Evolutionary conservation across 768 basidiomycete species (phyloP), one percentile per base, ranked within the genome.

Genomic region (Tricholoma matsutake): DNA sequence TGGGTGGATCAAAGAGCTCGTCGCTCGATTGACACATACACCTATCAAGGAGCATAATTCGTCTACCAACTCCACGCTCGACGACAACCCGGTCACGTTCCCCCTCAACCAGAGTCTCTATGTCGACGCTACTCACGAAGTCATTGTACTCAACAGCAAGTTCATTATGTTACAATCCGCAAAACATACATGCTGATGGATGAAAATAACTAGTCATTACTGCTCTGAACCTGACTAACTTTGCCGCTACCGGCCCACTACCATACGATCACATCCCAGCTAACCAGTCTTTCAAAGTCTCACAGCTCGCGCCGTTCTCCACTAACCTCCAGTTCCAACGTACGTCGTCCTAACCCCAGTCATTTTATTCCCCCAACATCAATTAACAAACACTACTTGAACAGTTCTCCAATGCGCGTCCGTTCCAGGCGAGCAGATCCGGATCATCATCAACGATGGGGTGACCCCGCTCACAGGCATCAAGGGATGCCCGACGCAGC

Each of bases 301-400:
- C 92, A 4, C 84, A 94, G 63, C 78, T 94, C 39, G 87, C 91
- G 18, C 94, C 94, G 0, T 97, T 97, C 72, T 89, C 87, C 0
- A 91, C 94, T 28, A 96, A 96, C 67, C 71, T 96, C 20, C 91
- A 93, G 68, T 89, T 96, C 80, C 94, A 96, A 75, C 78, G 92
- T 94, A 73, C 59, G 81, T 76, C 13, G 8, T 54, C 18, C 61
- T 47, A 25, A 29, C 16, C 35, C 16, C 39, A 22, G 20, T 28
- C 28, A 45, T n/a, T 20, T 39, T 49, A 14, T 39, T 39, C 37
- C 45, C 3, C 22, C 22, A 25, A 25, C 22, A 43, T 18, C 52
- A n/a, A 25, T 32, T 58, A 18, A 64, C 22, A 32, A 53, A 18
- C 52, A 3, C 28, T 58, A 43, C 39, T 16, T n/a, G 58, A 59